These are phyloP conservation scores for Pichia cephalocereana DNA, from an alignment of 805 yeast genomes.

Conservation along the genomic window DNA sequence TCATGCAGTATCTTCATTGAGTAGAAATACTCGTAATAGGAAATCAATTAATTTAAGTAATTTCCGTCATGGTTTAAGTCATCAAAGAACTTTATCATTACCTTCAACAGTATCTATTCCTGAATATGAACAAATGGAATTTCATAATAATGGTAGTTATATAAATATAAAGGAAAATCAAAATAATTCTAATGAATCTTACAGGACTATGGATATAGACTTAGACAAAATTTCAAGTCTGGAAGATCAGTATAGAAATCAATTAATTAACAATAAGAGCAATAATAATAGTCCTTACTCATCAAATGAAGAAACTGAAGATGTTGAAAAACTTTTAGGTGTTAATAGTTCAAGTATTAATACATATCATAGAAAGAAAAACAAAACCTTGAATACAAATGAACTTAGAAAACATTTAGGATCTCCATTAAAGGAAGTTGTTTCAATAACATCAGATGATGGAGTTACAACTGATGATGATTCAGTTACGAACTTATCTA, in stretches of 20 bases:
- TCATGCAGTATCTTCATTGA: slow-evolving; percentile 50
- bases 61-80: slow-evolving; percentile 23
- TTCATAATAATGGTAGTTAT: slow-evolving; percentile 11
- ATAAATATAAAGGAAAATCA: neutral
- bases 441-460: neutral
- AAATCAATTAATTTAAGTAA: slow-evolving; percentile 16
- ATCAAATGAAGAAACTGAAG: neutral
- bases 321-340: neutral
- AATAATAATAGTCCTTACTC: neutral
- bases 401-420: neutral
- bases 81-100: slow-evolving; percentile 32
- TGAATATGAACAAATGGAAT: slow-evolving; percentile 23
- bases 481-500: neutral
- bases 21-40: slow-evolving; percentile 18
- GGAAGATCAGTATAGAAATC: neutral
- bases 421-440: slow-evolving; percentile 2
- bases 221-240: neutral
- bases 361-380: too few species aligned
- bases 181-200: neutral
- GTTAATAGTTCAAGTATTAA: too few species aligned
- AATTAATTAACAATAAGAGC: neutral
- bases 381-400: too few species aligned
- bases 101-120: slow-evolving; percentile 30
- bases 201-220: neutral
- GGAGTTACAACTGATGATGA: neutral